Conservation (phyloP, 768 basidiomycete species). For the Favolaschia claudopus region DNA sequence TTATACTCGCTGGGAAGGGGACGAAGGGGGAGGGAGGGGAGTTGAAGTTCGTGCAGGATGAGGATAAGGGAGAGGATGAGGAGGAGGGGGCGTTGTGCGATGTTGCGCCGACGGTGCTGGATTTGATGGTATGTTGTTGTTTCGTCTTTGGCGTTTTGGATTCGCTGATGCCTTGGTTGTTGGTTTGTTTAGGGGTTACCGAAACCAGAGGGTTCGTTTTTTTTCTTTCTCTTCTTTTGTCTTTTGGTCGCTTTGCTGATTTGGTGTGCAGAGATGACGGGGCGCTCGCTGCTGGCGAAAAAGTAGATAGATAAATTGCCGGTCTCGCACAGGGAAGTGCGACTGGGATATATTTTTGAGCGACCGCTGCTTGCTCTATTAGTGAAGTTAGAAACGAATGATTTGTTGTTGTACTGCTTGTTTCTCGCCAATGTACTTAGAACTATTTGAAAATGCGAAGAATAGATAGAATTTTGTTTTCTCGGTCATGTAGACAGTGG, state of each 20-base stretch:
- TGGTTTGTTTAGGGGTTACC: conserved; percentile 73
- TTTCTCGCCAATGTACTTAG: too few species aligned
- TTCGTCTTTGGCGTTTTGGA: neutral
- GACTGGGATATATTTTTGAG: too few species aligned
- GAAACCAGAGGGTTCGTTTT: conserved; percentile 68
- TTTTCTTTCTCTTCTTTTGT: neutral
- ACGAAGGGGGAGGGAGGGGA: conserved; percentile 57
- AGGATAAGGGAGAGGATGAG: conserved; percentile 54
- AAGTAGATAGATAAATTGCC: too few species aligned
- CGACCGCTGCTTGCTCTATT: too few species aligned
- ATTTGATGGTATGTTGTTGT: conserved; percentile 60
- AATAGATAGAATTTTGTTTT: too few species aligned
- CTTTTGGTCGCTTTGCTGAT: too few species aligned
- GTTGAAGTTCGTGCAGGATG: conserved; percentile 61
- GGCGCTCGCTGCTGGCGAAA: neutral
- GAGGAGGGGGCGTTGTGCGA: conserved; percentile 86
- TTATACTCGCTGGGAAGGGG: conserved; percentile 77
- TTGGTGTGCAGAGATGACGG: conserved; percentile 4
- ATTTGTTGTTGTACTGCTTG: too few species aligned
- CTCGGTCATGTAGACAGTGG: too few species aligned
- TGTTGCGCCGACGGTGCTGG: conserved; percentile 89
- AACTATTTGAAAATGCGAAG: too few species aligned
- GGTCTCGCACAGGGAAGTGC: too few species aligned
- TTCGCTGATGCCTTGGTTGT: conserved; percentile 3
- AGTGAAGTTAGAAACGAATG: too few species aligned